phyloP scores from a whole-genome alignment of 768 basidiomycete genomes.

The Trametes sanguinea region DNA sequence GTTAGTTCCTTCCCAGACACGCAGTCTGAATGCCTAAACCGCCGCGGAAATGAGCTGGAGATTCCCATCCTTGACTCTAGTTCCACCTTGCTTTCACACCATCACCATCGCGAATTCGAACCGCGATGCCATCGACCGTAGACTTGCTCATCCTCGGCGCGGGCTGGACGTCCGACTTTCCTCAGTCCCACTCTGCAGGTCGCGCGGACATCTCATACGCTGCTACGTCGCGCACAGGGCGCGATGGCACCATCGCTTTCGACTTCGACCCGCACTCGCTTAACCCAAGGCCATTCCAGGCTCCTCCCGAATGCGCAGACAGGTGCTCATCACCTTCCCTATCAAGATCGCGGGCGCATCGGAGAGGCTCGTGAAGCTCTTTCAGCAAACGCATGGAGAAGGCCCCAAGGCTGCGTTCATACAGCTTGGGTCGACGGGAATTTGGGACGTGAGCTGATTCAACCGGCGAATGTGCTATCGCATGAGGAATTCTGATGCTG shows the following conservation, averaged over 20 bases:
- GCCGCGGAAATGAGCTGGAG: not conserved
- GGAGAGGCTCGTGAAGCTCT: constrained; percentile 47
- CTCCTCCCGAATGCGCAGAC: constrained; percentile 55
- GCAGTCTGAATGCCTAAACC: not conserved
- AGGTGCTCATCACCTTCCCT: constrained; percentile 59
- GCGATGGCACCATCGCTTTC: constrained; percentile 52
- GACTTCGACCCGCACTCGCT: constrained; percentile 52
- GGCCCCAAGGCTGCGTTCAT: constrained; percentile 44
- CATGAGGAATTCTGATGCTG: not conserved
- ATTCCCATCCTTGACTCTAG: not conserved
- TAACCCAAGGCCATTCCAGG: constrained; percentile 44
- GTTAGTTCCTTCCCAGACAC: not conserved
- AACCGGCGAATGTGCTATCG: not conserved
- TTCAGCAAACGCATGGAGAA: constrained; percentile 39
- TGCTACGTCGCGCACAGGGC: constrained; percentile 57
- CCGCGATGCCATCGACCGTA: constrained; percentile 32
- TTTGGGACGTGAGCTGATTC: constrained; percentile 54
- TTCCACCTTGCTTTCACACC: not conserved
- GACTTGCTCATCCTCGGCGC: constrained; percentile 66
- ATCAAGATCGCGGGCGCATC: constrained; percentile 50
- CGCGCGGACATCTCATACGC: constrained; percentile 45
- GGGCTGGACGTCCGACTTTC: constrained; percentile 67
- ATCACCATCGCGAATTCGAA: constrained; percentile 7
- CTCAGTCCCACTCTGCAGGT: constrained; percentile 53
- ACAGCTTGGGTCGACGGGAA: constrained; percentile 61